Percentiles rank a stretch among this genome's conserved stretches.
phyloP scores from a whole-genome alignment of 345 rosid genomes.

The Linum usitatissimum region DNA sequence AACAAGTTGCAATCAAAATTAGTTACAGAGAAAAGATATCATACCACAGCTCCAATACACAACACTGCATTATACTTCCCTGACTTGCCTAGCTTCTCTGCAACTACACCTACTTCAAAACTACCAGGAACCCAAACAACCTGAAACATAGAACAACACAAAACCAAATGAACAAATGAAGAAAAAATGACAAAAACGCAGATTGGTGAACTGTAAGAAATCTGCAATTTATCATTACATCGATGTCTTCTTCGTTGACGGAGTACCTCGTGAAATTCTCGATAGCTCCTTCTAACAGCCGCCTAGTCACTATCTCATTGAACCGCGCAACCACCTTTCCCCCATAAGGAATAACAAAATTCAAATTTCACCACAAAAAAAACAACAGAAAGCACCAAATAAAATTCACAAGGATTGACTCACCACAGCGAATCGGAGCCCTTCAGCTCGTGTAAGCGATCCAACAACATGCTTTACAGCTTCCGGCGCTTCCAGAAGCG shows the following conservation, averaged over 20 bases:
- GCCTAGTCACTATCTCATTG: constrained; percentile 82
- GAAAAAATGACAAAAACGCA: neutral
- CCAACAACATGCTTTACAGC: constrained; percentile 57
- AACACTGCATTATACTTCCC: constrained; percentile 57
- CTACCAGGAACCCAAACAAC: constrained; percentile 97
- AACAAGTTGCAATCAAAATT: neutral
- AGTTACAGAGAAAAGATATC: neutral
- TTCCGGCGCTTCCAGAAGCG: constrained; percentile 35
- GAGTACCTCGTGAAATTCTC: constrained; percentile 74
- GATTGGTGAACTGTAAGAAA: neutral
- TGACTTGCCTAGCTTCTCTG: constrained; percentile 70
- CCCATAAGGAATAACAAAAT: neutral
- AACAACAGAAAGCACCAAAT: neutral
- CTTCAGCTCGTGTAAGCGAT: constrained; percentile 46
- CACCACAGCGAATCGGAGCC: constrained; percentile 86
- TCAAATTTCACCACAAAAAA: neutral
- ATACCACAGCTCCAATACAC: constrained; percentile 98
- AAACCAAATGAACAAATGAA: neutral
- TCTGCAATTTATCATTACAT: constrained; percentile 26
- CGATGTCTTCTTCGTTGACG: constrained; percentile 69
- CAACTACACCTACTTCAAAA: constrained; percentile 71
- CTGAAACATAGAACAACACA: constrained; percentile 19
- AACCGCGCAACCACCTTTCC: constrained; percentile 86
- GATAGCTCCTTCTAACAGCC: constrained; percentile 76
- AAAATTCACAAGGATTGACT: constrained; percentile 7